Base-by-base conservation (phyloP, 176 grass and related monocot species). In the Phragmites australis region DNA sequence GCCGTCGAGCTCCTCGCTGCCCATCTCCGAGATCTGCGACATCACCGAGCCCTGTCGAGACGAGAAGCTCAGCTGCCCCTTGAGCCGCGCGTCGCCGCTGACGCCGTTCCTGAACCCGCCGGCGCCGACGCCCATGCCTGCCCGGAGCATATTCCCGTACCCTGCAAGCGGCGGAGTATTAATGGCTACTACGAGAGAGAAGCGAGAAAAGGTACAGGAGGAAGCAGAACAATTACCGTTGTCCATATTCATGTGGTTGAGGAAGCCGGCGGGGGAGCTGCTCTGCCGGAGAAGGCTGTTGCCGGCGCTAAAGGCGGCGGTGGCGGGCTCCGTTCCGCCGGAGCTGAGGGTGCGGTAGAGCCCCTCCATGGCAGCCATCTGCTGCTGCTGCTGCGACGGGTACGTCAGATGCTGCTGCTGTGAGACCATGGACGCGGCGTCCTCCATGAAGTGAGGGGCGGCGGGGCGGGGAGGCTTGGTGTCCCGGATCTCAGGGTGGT, bases 1-100 rank as follows among this genome's bases (percentile, higher is more conserved):
- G 21, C 57, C 90, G 60, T 49, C 61, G 40, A 98, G 79, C 47
- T 89, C 92, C 81, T 98, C 92, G 74, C 92, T 91, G n/a, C 57
- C 95, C 52, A 94, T 87, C 92, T 94, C 96, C 14, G 96, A 98
- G 83, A 98, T 98, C 70, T 94, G 96, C 12, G 96, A 98, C 96
- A 98, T 94, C 63, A 94, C 81, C 25, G 96, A 98, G 17, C 86
- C 93, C 57, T 93, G 90, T 59, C 96, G 86, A 6, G 90, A 98
- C 53, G 96, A 89, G 90, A 93, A 93, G 88, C 88, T 98, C 37
- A 98, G 51, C 78, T 98, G 92, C 23, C 88, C 86, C 78, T 88
- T 94, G 31, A 89, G 44, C 64, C 90, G 87, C 39, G 27, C 72
- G 61, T 80, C 76, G 60, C 46, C 29, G 49, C 15, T 21, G 6